Conservation (phyloP, 1,139 yeast genomes). For the Debaryomycetaceae sp. region DNA sequence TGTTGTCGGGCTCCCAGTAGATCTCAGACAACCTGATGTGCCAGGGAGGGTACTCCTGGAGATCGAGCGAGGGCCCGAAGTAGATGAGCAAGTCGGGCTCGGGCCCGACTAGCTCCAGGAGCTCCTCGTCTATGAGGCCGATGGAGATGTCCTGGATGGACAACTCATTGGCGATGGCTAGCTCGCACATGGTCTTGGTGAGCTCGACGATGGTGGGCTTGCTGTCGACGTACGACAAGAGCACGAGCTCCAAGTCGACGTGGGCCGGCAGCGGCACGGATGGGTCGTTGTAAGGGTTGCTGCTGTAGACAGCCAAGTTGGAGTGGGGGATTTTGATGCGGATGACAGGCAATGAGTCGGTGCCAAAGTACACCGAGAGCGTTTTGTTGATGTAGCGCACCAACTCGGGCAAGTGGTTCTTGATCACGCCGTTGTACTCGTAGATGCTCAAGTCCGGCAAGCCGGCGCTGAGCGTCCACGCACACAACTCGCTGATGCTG, state of each 20-base stretch:
- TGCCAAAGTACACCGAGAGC: slow-evolving; percentile 72
- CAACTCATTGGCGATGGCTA: slow-evolving; percentile 62
- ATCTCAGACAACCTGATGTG: slow-evolving; percentile 87
- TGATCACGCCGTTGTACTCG: slow-evolving; percentile 73
- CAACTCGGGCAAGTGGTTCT: slow-evolving; percentile 52
- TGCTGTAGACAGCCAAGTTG: slow-evolving; percentile 45
- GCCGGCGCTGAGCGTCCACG: slow-evolving; percentile 90
- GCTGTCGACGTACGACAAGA: slow-evolving; percentile 79
- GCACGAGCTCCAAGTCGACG: slow-evolving; percentile 57
- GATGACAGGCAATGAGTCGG: slow-evolving; percentile 60
- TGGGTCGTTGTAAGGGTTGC: slow-evolving; percentile 18
- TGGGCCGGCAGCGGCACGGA: slow-evolving; percentile 13
- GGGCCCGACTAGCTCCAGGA: slow-evolving; percentile 70
- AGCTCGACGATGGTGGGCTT: slow-evolving; percentile 85
- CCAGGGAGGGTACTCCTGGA: slow-evolving; percentile 98
- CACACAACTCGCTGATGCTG: slow-evolving; percentile 71
- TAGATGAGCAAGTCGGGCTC: slow-evolving; percentile 88
- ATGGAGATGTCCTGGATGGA: slow-evolving; percentile 67
- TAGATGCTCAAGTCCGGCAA: slow-evolving; percentile 68
- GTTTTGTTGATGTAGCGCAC: slow-evolving; percentile 58
- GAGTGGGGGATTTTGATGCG: slow-evolving; percentile 60
- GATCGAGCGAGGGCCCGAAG: slow-evolving; percentile 81
- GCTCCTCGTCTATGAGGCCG: slow-evolving; percentile 70
- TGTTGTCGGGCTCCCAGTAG: slow-evolving; percentile 86
- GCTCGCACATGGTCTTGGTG: slow-evolving; percentile 79